Evolutionary conservation across 2,329 filamentous ascomycete species (phyloP), one percentile per base, ranked within the genome.

Genomic region (Ilyonectria sp.): DNA sequence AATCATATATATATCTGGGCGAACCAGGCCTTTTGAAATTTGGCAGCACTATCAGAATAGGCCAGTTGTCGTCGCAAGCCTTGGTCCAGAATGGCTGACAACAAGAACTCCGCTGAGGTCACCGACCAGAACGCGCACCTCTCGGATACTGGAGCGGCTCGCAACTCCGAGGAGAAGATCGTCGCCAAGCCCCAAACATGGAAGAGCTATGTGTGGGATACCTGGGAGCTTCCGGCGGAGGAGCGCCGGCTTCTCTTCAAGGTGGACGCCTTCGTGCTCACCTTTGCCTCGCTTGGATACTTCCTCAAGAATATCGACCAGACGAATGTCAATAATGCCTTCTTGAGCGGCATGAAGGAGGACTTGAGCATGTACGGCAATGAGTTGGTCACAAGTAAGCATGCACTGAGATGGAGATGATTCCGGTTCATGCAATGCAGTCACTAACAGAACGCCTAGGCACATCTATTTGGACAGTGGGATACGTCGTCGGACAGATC

Each of bases 281-380:
- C 79, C 0, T 78, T 81, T 69, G 76, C 77, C 2, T 79, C 77
- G 2, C 68, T 80, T 9, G 77, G 78, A 1, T 79, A 78, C 49
- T 79, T 79, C n/a, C 67, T 79, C 23, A 79, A 79, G 53, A 77
- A 78, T 5, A 73, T 84, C 1, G 82, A 84, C 52, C 79, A 82
- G 33, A 77, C 76, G 6, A 84, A 84, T 49, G 70, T 84, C 52
- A 80, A 79, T 23, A 84, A 84, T 73, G 82, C 82, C 0, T 74
- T 61, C 13, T 44, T 74, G 0, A 69, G 68, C 40, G 71, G 72
- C 2, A 74, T 74, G 72, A 68, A 74, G 50, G 72, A 74, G 29
- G 72, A 74, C 11, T 35, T 74, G 1, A 33, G 23, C 4, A 68
- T 74, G 59, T 67, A 58, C 11, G 72, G 72, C 2, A 74, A 74